Evolutionary conservation across 768 basidiomycete genomes (phyloP).

Genomic region (Tricholoma saponaceum): DNA sequence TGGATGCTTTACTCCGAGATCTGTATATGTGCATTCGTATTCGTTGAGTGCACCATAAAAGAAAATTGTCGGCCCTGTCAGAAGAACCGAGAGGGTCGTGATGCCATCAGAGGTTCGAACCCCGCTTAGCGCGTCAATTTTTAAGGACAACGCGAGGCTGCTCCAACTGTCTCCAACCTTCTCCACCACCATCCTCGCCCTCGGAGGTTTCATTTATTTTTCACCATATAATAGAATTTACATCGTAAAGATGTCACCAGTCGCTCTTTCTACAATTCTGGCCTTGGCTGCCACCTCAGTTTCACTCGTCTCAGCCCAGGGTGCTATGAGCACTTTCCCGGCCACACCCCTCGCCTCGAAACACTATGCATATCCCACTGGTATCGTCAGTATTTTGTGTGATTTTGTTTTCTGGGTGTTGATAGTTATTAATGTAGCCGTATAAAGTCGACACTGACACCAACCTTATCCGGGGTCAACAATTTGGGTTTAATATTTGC

Average conservation of each 20-base stretch:
- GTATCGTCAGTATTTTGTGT: slow-evolving; percentile 24
- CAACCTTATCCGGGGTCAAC: slow-evolving; percentile 31
- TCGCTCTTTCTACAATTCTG: not conserved
- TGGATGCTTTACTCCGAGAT: too few species aligned
- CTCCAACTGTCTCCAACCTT: not conserved
- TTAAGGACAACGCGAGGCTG: not conserved
- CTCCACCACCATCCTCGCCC: not conserved
- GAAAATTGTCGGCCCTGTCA: too few species aligned
- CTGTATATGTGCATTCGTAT: too few species aligned
- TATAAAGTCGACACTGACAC: slow-evolving; percentile 34
- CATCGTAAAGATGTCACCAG: not conserved
- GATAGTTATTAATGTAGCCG: slow-evolving; percentile 18
- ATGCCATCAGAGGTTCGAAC: not conserved
- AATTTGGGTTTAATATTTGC: slow-evolving; percentile 64
- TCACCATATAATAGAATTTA: not conserved
- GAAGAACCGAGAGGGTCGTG: too few species aligned
- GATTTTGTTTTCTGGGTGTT: not conserved
- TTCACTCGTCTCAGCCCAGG: not conserved
- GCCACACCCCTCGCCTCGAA: slow-evolving; percentile 39
- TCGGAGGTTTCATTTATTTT: not conserved
- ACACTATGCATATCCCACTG: slow-evolving; percentile 35
- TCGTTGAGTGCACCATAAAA: too few species aligned
- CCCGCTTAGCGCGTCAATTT: not conserved
- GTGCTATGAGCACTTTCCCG: slow-evolving; percentile 27
- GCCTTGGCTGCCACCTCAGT: not conserved